Base-by-base conservation (phyloP, 768 basidiomycete species). In the Phlegmacium glaucopus region DNA sequence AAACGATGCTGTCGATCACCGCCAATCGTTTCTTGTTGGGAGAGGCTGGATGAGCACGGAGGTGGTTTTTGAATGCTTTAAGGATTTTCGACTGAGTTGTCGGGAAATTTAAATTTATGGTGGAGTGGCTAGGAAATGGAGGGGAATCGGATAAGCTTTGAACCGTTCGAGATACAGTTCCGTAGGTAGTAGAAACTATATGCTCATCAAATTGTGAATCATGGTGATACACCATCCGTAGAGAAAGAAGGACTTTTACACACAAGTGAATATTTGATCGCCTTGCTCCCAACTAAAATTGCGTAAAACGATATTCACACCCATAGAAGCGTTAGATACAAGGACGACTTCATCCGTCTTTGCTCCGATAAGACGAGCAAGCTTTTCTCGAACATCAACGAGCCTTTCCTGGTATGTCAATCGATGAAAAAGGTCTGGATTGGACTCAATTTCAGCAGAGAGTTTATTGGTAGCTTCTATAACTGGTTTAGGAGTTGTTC, bases 211-310 rank as follows among this genome's bases (percentile, higher is more conserved):
- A n/a, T n/a, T n/a, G n/a, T n/a, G n/a, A n/a, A n/a, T n/a, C n/a
- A n/a, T n/a, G n/a, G 15, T 16, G 52, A 3, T 16, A 25, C 11
- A 26, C 16, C 37, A 32, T 32, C n/a, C n/a, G n/a, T n/a, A n/a
- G n/a, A n/a, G n/a, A n/a, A n/a, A n/a, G n/a, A n/a, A n/a, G n/a
- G n/a, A n/a, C n/a, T n/a, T n/a, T n/a, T n/a, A n/a, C 77, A 37
- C 58, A 87, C 85, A 78, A 11, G 64, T 69, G 38, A 90, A 65
- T 44, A 93, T 71, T 8, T 86, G 65, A 61, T 93, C 90, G 0
- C 77, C 81, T 41, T 77, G 60, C 30, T 76, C 68, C 86, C 85
- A 90, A 30, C 75, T 68, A 27, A 93, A 70, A 49, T 89, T 89
- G 39, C 75, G 66, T 27, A 89, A 59, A 42, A 92, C 68, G 9